phyloP scores from a whole-genome alignment of 2,329 filamentous ascomycete genomes.

The Leptographium flavum region DNA sequence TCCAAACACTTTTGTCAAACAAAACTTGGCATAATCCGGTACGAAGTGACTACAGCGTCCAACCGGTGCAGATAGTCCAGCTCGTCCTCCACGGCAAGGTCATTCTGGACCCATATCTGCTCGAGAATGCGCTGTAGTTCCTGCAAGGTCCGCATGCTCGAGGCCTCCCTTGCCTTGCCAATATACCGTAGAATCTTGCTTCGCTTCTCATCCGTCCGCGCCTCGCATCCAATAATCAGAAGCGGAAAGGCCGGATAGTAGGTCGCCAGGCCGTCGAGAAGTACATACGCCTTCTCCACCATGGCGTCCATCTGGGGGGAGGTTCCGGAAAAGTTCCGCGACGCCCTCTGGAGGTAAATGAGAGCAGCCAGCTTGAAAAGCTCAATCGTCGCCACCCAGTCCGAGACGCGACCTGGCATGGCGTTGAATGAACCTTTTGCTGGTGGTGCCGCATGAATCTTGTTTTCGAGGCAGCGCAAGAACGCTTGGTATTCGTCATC shows the following conservation, averaged over 20 bases:
- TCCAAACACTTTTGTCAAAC: too few species aligned
- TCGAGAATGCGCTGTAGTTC: neutral
- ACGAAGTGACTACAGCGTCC: slow-evolving; percentile 2
- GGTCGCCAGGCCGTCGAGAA: neutral
- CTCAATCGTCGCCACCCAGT: slow-evolving; percentile 1
- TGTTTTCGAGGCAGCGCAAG: slow-evolving; percentile 2
- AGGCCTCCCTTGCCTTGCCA: slow-evolving; percentile 1
- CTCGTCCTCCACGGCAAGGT: slow-evolving; percentile 3
- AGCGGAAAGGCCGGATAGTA: neutral
- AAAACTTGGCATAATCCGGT: slow-evolving; percentile 5
- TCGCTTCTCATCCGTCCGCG: slow-evolving; percentile 2
- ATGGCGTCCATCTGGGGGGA: slow-evolving; percentile 2
- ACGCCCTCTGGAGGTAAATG: slow-evolving; percentile 3
- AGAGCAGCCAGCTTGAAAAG: slow-evolving; percentile 3
- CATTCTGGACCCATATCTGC: slow-evolving; percentile 4
- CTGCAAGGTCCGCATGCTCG: slow-evolving; percentile 1
- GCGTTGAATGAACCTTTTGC: neutral
- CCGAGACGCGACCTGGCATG: neutral
- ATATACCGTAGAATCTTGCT: neutral
- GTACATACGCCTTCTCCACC: slow-evolving; percentile 1
- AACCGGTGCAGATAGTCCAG: slow-evolving; percentile 1
- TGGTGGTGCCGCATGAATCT: neutral
- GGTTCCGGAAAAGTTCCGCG: slow-evolving; percentile 4
- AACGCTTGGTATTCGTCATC: neutral
- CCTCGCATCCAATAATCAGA: slow-evolving; percentile 4